These are phyloP conservation scores for Hydrangea macrophylla DNA, from an alignment of 148 eudicot genomes.

Conservation along the genomic window DNA sequence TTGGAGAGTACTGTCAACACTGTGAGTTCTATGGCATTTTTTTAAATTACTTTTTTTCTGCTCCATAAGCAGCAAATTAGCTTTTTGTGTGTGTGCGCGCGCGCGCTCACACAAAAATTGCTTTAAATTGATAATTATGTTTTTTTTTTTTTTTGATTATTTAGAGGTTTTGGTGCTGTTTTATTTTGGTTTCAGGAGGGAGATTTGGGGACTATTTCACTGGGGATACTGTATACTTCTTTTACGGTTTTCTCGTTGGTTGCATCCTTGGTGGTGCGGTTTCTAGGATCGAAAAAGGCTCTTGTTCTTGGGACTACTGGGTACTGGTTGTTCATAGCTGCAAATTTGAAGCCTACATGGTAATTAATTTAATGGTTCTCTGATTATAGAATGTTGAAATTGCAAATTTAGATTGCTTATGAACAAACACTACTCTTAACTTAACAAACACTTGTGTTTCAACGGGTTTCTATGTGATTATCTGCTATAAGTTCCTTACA, in stretches of 20 bases:
- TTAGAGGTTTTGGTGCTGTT: slow-evolving; percentile 7
- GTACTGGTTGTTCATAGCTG: slow-evolving; percentile 90
- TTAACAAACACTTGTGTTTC: too few species aligned
- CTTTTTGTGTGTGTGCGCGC: too few species aligned
- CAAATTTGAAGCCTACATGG: slow-evolving; percentile 90
- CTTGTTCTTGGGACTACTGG: slow-evolving; percentile 87
- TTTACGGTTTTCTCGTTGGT: slow-evolving; percentile 71
- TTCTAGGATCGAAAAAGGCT: slow-evolving; percentile 70
- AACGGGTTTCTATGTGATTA: too few species aligned
- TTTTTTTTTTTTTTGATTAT: not conserved
- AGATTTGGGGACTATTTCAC: slow-evolving; percentile 77
- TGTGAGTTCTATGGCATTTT: slow-evolving; percentile 58
- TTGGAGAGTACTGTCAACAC: slow-evolving; percentile 78
- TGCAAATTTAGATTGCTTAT: too few species aligned
- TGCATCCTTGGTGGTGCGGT: slow-evolving; percentile 73
- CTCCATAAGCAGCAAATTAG: too few species aligned
- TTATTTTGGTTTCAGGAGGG: slow-evolving; percentile 51
- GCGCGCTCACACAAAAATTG: too few species aligned
- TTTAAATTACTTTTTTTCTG: too few species aligned
- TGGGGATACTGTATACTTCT: slow-evolving; percentile 88
- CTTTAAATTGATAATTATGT: too few species aligned
- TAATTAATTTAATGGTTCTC: slow-evolving; percentile 36
- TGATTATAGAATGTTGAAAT: too few species aligned
- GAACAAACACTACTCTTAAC: too few species aligned
- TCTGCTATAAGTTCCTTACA: too few species aligned